Evolutionary conservation across 345 rosid species (phyloP).

Genomic region (Bruguiera sexangula): DNA sequence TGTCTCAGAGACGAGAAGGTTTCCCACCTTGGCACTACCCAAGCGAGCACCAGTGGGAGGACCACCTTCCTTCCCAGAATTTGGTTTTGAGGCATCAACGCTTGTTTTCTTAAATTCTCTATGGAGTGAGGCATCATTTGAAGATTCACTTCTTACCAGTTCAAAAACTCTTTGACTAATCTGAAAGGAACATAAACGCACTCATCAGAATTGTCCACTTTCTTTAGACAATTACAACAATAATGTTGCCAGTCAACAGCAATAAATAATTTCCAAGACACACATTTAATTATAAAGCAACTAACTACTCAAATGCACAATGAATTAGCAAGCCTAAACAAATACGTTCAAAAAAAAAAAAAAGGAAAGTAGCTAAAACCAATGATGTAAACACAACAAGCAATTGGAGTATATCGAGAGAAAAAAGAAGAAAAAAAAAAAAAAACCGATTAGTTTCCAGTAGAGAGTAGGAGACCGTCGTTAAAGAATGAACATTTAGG

Average conservation of each 20-base stretch:
- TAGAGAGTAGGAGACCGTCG: no score
- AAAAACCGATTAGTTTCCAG: no score
- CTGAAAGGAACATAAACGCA: slow-evolving; percentile 40
- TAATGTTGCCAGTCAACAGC: not conserved
- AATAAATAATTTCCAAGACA: not conserved
- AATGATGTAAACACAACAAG: no score
- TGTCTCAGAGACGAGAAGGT: slow-evolving; percentile 24
- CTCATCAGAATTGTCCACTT: slow-evolving; percentile 11
- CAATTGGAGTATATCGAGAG: no score
- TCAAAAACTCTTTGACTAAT: slow-evolving; percentile 83
- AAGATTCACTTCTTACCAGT: slow-evolving; percentile 54
- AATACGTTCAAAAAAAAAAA: not conserved
- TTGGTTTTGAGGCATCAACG: slow-evolving; percentile 29
- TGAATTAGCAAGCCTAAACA: not conserved
- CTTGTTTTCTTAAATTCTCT: slow-evolving; percentile 35
- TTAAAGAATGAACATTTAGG: no score
- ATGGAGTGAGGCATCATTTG: slow-evolving; percentile 30
- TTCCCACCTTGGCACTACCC: slow-evolving; percentile 23
- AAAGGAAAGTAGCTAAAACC: not conserved
- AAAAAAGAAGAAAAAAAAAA: no score
- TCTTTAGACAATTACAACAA: not conserved
- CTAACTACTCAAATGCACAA: not conserved
- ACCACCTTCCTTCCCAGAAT: slow-evolving; percentile 33
- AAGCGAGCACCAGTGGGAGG: slow-evolving; percentile 21
- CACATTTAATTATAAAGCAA: not conserved